These are phyloP conservation scores for Pseudogymnoascus sp. DNA, from an alignment of 2,329 filamentous ascomycete genomes.

Conservation along the genomic window DNA sequence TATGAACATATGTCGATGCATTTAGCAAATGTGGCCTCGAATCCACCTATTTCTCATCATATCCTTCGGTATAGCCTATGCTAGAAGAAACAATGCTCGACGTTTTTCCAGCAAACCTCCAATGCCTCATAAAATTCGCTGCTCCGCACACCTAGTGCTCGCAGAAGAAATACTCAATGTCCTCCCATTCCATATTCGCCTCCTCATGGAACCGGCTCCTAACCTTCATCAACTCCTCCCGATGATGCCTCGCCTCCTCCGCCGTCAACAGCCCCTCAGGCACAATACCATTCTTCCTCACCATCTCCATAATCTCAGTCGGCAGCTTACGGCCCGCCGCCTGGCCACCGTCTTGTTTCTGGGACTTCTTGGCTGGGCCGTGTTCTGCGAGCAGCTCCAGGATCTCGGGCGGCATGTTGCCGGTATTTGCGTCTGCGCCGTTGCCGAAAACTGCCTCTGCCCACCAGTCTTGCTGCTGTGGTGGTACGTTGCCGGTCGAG, in stretches of 20 bases:
- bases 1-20: background rate
- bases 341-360: background rate
- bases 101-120: background rate
- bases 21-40: background rate
- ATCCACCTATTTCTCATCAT: background rate
- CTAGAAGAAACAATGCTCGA: background rate
- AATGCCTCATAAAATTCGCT: background rate
- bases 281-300: background rate
- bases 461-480: slow-evolving; percentile 43
- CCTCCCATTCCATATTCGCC: background rate
- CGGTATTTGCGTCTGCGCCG: slow-evolving; percentile 14
- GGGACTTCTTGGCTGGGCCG: slow-evolving; percentile 16
- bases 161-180: background rate
- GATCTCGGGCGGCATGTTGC: slow-evolving; percentile 26
- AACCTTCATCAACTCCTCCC: slow-evolving; percentile 5
- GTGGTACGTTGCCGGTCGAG: slow-evolving; percentile 44
- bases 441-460: slow-evolving; percentile 18
- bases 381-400: slow-evolving; percentile 18
- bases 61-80: background rate
- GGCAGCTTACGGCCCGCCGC: slow-evolving; percentile 9
- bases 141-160: background rate
- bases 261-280: background rate
- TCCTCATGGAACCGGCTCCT: background rate
- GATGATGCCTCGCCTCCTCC: background rate
- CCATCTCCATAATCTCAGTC: slow-evolving; percentile 10